Base-by-base conservation (phyloP, 2,329 filamentous ascomycete species). In the Salinomyces thailandicus region DNA sequence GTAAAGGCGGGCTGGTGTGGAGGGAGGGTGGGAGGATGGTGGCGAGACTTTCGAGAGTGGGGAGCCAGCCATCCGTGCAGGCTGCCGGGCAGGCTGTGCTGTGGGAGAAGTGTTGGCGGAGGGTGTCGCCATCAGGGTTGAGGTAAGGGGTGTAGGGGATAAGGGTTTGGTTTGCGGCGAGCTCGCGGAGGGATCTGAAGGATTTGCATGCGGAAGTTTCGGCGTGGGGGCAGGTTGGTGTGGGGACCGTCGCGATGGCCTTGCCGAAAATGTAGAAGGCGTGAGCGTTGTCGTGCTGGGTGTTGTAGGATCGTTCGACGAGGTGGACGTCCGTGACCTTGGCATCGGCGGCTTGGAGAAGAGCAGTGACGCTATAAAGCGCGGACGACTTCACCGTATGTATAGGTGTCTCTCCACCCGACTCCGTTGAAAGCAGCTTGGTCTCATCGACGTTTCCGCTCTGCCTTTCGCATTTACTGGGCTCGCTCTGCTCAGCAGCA, bases 191-290 rank as follows among this genome's bases (percentile, higher is more conserved):
- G 16, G 26, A 36, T 8, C 31, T 39, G 8, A 35, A 24, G 18
- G 32, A 24, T 6, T 31, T n/a, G 38, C 43, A 47, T 9, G 16
- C 20, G 13, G 28, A 16, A 20, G 11, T 8, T 5, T 39, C 19
- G 14, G 34, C 20, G 19, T 16, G 19, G 14, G 15, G 22, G 33
- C 34, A 36, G 14, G 40, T 36, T 2, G 41, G 13, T 12, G 38
- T 39, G 22, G 22, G 22, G 9, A n/a, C 22, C 9, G 9, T 9
- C 9, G n/a, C 22, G 22, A 26, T n/a, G 9, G 9, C 22, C n/a
- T 26, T n/a, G 37, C 49, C 51, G 34, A 44, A 47, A 31, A 54
- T 39, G 3, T 49, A 44, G 32, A 43, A 54, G n/a, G 20, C 38
- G 26, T 48, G 47, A n/a, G 18, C 18, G 1, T 37, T 30, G 9